A percentile compares a stretch with the other conserved stretches of the same genome.
phyloP scores from a whole-genome alignment of 2,329 filamentous ascomycete genomes.

The Phaeophleospora eucalypticola region DNA sequence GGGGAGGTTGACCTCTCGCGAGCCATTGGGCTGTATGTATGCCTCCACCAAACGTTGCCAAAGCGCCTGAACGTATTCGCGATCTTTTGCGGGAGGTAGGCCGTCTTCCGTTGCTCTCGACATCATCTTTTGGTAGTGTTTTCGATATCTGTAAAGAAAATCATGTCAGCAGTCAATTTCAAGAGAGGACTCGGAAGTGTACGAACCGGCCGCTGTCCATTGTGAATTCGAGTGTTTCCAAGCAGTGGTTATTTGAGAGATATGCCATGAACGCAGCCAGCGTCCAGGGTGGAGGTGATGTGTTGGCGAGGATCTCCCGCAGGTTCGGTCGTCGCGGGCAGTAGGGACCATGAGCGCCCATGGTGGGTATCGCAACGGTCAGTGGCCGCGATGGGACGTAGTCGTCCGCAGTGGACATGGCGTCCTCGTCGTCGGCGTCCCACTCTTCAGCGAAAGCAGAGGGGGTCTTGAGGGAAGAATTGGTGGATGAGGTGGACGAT shows the following conservation, averaged over 20 bases:
- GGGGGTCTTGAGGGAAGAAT: slow-evolving; percentile 19
- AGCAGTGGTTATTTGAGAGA: slow-evolving; percentile 91
- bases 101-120: slow-evolving; percentile 44
- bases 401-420: slow-evolving; percentile 45
- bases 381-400: slow-evolving; percentile 40
- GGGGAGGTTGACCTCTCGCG: slow-evolving; percentile 86
- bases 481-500: slow-evolving; percentile 23
- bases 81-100: slow-evolving; percentile 53
- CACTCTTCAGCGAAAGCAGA: slow-evolving; percentile 29
- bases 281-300: slow-evolving; percentile 82
- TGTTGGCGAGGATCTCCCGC: slow-evolving; percentile 81
- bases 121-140: slow-evolving; percentile 58
- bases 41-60: slow-evolving; percentile 87
- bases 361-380: slow-evolving; percentile 47
- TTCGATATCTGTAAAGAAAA: slow-evolving; percentile 78
- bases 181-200: too few species aligned
- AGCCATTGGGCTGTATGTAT: slow-evolving; percentile 81
- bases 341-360: slow-evolving; percentile 45
- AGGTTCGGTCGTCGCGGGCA: slow-evolving; percentile 66
- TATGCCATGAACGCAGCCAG: slow-evolving; percentile 93
- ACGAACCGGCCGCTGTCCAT: slow-evolving; percentile 88
- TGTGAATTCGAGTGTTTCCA: slow-evolving; percentile 95
- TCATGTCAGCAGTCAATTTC: too few species aligned
- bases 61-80: slow-evolving; percentile 68
- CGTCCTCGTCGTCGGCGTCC: slow-evolving; percentile 48